A percentile compares a stretch with the other conserved stretches of the same genome.
phyloP scores from a whole-genome alignment of 441 rosid species.

The Populus hybrid region DNA sequence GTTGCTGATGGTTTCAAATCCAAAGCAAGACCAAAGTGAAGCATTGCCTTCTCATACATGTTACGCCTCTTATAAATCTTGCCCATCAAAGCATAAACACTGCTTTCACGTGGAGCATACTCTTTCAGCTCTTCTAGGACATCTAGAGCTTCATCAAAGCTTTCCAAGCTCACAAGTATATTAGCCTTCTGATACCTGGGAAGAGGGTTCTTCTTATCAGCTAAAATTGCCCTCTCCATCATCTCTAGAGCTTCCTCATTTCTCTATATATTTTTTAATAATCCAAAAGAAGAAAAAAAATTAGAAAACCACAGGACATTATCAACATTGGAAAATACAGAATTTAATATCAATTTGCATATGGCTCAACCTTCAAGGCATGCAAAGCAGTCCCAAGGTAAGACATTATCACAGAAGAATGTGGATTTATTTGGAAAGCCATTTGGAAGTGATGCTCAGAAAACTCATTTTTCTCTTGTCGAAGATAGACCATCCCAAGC shows the following conservation, averaged over 20 bases:
- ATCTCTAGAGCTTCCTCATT: slow-evolving; percentile 83
- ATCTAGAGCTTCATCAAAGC: slow-evolving; percentile 77
- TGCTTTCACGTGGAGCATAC: slow-evolving; percentile 88
- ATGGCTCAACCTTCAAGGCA: slow-evolving; percentile 57
- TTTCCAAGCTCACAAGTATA: slow-evolving; percentile 76
- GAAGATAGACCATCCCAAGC: slow-evolving; percentile 91
- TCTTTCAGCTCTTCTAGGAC: slow-evolving; percentile 95
- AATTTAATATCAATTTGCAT: slow-evolving; percentile 14
- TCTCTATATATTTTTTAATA: slow-evolving; percentile 44
- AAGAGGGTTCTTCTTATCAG: slow-evolving; percentile 93
- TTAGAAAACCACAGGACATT: slow-evolving; percentile 8
- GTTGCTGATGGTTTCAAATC: slow-evolving; percentile 96
- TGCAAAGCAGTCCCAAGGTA: slow-evolving; percentile 91
- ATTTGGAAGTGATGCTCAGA: slow-evolving; percentile 92
- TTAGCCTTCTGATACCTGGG: slow-evolving; percentile 99
- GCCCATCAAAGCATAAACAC: slow-evolving; percentile 97
- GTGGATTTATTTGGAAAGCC: slow-evolving; percentile 80
- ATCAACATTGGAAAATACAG: background rate
- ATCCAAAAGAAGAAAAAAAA: background rate
- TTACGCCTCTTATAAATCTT: slow-evolving; percentile 67
- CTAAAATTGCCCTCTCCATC: slow-evolving; percentile 86
- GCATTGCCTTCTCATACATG: slow-evolving; percentile 90
- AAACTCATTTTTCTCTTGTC: slow-evolving; percentile 93
- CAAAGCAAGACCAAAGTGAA: slow-evolving; percentile 90
- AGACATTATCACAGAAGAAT: slow-evolving; percentile 94